Evolutionary conservation across 2,329 filamentous ascomycete genomes (phyloP), one percentile per base, ranked within the genome.

Genomic region (Neobulgaria alba): DNA sequence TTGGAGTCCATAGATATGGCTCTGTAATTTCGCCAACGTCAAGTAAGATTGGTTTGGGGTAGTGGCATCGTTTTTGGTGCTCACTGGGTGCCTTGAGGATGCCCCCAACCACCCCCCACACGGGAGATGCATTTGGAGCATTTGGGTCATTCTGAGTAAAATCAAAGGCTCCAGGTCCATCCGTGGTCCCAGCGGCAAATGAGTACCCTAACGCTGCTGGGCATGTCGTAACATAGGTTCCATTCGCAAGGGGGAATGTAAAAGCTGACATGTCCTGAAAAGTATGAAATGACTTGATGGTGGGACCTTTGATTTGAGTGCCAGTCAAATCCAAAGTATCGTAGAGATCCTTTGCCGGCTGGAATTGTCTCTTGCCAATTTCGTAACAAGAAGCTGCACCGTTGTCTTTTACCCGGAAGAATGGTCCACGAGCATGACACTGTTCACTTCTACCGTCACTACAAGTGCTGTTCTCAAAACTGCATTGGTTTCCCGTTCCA

Each of bases 101-200:
- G 5, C 74, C 74, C 2, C 85, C 79, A 2, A 93, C 86, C 5
- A 85, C 67, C 17, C 70, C 68, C 90, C 90, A 95, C 3, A 95
- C 64, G 2, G 68, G 71, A 0, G 68, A 72, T 16, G 73, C 74
- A 30, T 80, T 73, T 0, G 86, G 81, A n/a, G 75, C 69, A 21
- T 79, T 80, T 0, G 81, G 80, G 49, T 85, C 75, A 50, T 88
- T 89, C 58, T 96, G 90, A 1, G 85, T 92, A 59, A 96, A 95
- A 62, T 96, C 90, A 55, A 95, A 94, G 0, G 79, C 79, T 1
- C 90, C 90, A 0, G 90, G 89, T 4, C 90, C 87, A 59, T 96
- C 90, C 0, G 86, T 85, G 0, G 90, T 96, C 9, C 90, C 90
- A 1, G 85, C 90, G 0, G 90, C 90, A 58, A 96, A 96, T 0